Evolutionary conservation across 2,329 filamentous ascomycete species (phyloP), one percentile per base, ranked within the genome.

Genomic region (Juglanconis oblonga): DNA sequence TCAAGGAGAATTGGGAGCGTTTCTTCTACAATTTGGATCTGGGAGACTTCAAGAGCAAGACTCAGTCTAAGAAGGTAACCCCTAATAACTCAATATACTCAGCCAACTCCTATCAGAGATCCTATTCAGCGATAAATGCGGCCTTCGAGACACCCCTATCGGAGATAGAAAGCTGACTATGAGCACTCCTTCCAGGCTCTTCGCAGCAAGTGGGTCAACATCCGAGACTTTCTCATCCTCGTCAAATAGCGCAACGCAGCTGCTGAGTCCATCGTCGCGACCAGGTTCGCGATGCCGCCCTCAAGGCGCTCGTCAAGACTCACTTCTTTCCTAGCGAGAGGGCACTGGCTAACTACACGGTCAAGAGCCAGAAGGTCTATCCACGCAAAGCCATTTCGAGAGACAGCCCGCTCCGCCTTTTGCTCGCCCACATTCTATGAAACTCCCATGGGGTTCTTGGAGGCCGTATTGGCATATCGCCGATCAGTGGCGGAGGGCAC

Each of bases 141-240:
- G 24, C 24, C 24, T 24, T 24, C 24, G 24, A 24, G 24, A 24
- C 24, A 24, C 24, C 24, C 24, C 1, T 24, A 24, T 24, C 24
- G 24, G 24, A 24, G 24, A 24, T 24, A 24, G 24, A 24, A 24
- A 24, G 24, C 24, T 24, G 24, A 24, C 24, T 24, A 24, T 24
- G 24, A 24, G 24, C 24, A 24, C 24, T 14, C 44, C 57, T 24
- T 2, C 29, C 40, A 82, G 80, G 77, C 73, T 3, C 67, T 82
- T 1, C 66, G 65, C n/a, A 64, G 51, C 0, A 69, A 81, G 4
- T 74, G 76, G 67, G 72, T 83, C 59, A 83, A 83, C 60, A 82
- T 83, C 40, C 62, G 62, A 31, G 81, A 84, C 66, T 78, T 83
- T 58, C 67, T 84, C 5, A 62, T 69, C 0, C 74, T 72, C 10